These are phyloP conservation scores for Phytophthora syringae DNA, from an alignment of 352 stramenopile genomes.

Conservation along the genomic window DNA sequence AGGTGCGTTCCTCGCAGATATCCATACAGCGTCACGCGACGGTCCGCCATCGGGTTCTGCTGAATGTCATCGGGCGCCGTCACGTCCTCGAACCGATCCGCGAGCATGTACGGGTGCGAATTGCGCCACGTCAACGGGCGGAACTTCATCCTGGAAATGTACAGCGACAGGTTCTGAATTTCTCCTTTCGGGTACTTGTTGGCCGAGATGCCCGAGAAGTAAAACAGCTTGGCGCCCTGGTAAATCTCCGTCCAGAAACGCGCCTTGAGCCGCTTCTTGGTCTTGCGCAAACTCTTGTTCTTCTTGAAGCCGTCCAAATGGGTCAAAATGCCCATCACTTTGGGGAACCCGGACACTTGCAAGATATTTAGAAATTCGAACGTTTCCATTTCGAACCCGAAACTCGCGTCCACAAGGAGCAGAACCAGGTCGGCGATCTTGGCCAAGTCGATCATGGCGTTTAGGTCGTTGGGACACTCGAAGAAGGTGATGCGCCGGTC, in stretches of 20 bases:
- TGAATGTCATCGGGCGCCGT: conserved; percentile 95
- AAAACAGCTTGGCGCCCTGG: conserved; percentile 95
- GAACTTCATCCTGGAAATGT: conserved; percentile 98
- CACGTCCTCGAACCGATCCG: conserved; percentile 98
- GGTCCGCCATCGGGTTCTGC: conserved; percentile 92
- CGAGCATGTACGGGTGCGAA: conserved; percentile 99
- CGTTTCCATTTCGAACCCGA: conserved; percentile 99
- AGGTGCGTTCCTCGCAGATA: conserved; percentile 99
- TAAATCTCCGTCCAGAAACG: conserved; percentile 99
- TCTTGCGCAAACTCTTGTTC: conserved; percentile 97
- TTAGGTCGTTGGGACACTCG: conserved; percentile 97
- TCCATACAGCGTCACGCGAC: conserved; percentile 97
- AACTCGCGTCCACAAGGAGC: conserved; percentile 99
- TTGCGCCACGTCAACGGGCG: conserved; percentile 98
- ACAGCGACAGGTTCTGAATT: conserved; percentile 97
- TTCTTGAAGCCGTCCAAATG: conserved; percentile 99
- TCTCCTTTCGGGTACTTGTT: conserved; percentile 99
- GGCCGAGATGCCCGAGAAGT: conserved; percentile 97
- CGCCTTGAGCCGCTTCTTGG: conserved; percentile 99
- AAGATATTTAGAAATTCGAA: conserved; percentile 99
- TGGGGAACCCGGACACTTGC: conserved; percentile 92
- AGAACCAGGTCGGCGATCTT: conserved; percentile 99
- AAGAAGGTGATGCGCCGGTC: conserved; percentile 98
- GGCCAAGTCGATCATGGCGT: conserved; percentile 95
- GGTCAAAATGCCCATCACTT: conserved; percentile 99